Conservation (phyloP, 2,329 filamentous ascomycete species). For the Byssochlamys sp. region DNA sequence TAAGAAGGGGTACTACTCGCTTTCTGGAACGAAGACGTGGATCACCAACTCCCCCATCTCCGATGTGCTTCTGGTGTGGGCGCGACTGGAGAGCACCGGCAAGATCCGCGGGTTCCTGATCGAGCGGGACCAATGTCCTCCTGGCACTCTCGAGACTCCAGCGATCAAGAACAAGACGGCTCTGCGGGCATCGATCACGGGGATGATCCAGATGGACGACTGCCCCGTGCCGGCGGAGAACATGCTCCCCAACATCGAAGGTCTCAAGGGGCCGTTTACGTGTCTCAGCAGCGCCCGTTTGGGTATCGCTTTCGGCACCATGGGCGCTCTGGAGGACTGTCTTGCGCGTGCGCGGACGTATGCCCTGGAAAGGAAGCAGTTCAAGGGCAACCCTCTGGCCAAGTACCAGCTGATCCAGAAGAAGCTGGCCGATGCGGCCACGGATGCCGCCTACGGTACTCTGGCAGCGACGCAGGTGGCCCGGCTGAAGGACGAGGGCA, state of each 20-base stretch:
- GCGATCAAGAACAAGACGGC: constrained; percentile 92
- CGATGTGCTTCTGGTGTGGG: constrained; percentile 80
- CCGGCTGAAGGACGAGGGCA: constrained; percentile 82
- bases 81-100: constrained; percentile 78
- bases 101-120: constrained; percentile 91
- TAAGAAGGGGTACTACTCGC: constrained; percentile 68
- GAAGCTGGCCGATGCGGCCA: constrained; percentile 86
- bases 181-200: constrained; percentile 82
- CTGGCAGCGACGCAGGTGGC: constrained; percentile 84
- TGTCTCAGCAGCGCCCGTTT: constrained; percentile 90
- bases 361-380: constrained; percentile 86
- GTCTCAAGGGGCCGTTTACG: constrained; percentile 77
- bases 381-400: constrained; percentile 87
- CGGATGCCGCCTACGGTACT: constrained; percentile 85
- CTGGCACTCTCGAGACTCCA: constrained; percentile 83
- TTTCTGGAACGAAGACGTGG: constrained; percentile 85
- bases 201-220: constrained; percentile 92
- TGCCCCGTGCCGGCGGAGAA: constrained; percentile 81
- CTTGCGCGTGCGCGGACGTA: constrained; percentile 72
- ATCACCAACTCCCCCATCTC: constrained; percentile 90
- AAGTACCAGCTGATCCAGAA: constrained; percentile 97
- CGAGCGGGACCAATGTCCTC: constrained; percentile 72
- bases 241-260: constrained; percentile 87
- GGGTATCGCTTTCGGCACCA: constrained; percentile 87
- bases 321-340: constrained; percentile 89